Conservation (phyloP, 805 yeast genomes). For the Jamesozyma lodderae region DNA sequence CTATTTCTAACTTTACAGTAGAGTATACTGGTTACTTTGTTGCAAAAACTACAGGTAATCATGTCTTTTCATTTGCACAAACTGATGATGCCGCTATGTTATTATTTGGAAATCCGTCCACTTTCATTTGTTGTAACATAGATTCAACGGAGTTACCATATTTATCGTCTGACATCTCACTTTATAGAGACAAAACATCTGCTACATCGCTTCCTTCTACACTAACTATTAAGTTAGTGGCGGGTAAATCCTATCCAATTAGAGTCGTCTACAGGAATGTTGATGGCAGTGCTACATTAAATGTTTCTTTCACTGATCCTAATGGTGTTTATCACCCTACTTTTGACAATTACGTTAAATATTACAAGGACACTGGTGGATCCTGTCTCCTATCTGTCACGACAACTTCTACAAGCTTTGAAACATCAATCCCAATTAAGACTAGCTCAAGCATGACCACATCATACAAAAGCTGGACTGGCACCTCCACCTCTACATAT, state of each 20-base stretch:
- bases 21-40: constrained; percentile 25
- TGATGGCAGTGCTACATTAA: not conserved
- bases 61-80: constrained; percentile 15
- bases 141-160: not conserved
- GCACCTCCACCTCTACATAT: not conserved
- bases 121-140: constrained; percentile 14
- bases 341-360: not conserved
- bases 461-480: no score
- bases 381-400: not conserved
- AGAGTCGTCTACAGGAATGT: not conserved
- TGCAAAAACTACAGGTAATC: constrained; percentile 28
- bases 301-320: not conserved
- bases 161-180: not conserved
- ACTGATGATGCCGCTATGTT: constrained; percentile 27
- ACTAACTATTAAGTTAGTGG: no score
- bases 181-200: not conserved
- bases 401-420: not conserved
- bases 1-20: constrained; percentile 15
- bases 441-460: no score
- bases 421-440: no score
- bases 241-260: no score
- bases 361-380: not conserved
- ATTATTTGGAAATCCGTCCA: constrained; percentile 23
- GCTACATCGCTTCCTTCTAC: no score
- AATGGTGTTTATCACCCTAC: not conserved